phyloP scores from a whole-genome alignment of 768 basidiomycete genomes.

The Pholiota conissans region DNA sequence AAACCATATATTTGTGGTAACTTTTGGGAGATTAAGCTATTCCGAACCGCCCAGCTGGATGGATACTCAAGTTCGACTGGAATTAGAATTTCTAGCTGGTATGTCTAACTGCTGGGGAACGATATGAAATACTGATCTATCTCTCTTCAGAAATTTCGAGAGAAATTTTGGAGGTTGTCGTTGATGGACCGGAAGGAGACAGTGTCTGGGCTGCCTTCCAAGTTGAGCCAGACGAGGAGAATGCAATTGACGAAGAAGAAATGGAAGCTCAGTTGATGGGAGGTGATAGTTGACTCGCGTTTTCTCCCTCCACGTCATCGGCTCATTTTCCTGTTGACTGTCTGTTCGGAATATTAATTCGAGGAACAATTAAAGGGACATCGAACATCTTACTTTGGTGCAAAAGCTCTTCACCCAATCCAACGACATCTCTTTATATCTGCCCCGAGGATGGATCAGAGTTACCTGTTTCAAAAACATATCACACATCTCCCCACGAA shows the following conservation, averaged over 20 bases:
- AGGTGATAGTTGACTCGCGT: slow-evolving; percentile 3
- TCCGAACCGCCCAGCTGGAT: slow-evolving; percentile 68
- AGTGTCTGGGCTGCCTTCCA: slow-evolving; percentile 64
- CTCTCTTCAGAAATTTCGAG: slow-evolving; percentile 51
- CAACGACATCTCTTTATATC: slow-evolving; percentile 38
- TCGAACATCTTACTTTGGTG: slow-evolving; percentile 35
- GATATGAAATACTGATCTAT: background rate
- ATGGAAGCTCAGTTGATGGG: slow-evolving; percentile 53
- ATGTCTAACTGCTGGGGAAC: slow-evolving; percentile 16
- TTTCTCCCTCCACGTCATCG: slow-evolving; percentile 3
- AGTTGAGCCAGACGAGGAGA: slow-evolving; percentile 39
- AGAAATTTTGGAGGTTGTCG: slow-evolving; percentile 63
- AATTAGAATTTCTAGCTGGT: slow-evolving; percentile 52
- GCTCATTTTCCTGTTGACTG: slow-evolving; percentile 19
- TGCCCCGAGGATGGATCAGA: slow-evolving; percentile 22
- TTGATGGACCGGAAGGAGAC: slow-evolving; percentile 73
- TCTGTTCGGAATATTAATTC: slow-evolving; percentile 11
- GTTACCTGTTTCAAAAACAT: slow-evolving; percentile 42
- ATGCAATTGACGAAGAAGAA: slow-evolving; percentile 55
- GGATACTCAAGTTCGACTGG: slow-evolving; percentile 33
- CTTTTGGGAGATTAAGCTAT: slow-evolving; percentile 73
- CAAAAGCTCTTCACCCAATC: slow-evolving; percentile 63
- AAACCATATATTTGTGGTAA: slow-evolving; percentile 71
- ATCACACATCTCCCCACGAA: slow-evolving; percentile 55
- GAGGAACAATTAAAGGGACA: background rate